Evolutionary conservation across 805 yeast species (phyloP), one percentile per base, ranked within the genome.

Genomic region (Candida tammaniensis): DNA sequence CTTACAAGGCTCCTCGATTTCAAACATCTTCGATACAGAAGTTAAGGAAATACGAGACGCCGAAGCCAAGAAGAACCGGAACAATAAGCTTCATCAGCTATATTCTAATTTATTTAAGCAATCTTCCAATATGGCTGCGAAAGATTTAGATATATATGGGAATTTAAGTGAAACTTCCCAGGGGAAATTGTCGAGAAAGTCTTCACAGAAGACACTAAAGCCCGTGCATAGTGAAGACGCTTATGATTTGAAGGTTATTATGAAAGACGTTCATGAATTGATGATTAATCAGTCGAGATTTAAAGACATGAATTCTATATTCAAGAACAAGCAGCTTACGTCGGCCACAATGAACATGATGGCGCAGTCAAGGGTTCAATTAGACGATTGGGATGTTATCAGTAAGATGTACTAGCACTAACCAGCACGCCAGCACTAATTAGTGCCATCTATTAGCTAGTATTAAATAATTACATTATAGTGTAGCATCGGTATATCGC

Each of bases 201-300:
- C 38, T 13, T 21, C 39, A 2, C 19, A 28, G 8, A 7, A 14
- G 4, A 22, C 26, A 7, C n/a, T 31, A 10, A 17, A 5, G 8
- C 19, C 15, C n/a, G n/a, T 7, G 18, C 19, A 9, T 9, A 17
- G 22, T 17, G 22, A 33, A 3, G 11, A 7, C 3, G 16, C 17
- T 5, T 6, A 25, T 14, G 54, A 51, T 21, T 36, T 60, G 30
- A 59, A 58, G 38, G 38, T 36, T 13, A 43, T 61, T 8, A 58
- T 57, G 59, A 56, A 53, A 37, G 47, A 44, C 9, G 64, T 61
- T n/a, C 63, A 64, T 43, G 45, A 45, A 24, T 25, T 51, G 26
- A 48, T 52, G 32, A 38, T 46, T 13, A 38, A 38, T 26, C 34
- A 35, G 13, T 17, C 31, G 24, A 34, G 42, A 24, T 34, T 21